phyloP scores from a whole-genome alignment of 177 flowering plant species.

The Vitis hybrid region DNA sequence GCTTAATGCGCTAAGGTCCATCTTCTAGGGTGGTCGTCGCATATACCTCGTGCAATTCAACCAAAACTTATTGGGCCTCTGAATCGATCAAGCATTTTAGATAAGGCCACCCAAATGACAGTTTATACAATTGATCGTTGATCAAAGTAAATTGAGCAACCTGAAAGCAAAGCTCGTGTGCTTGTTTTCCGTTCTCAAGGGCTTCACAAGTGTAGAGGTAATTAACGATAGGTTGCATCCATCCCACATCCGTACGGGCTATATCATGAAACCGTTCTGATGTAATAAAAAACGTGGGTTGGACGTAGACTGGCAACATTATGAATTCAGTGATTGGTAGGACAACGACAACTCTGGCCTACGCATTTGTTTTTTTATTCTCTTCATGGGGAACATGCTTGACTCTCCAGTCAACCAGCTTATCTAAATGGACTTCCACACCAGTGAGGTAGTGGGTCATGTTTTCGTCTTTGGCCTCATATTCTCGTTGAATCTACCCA shows the following conservation, averaged over 20 bases:
- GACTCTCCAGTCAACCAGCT: fast-evolving
- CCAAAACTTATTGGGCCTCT: fast-evolving
- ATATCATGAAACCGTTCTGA: fast-evolving
- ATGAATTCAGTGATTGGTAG: fast-evolving
- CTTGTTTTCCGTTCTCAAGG: fast-evolving
- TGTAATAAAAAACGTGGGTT: too few relatives aligned
- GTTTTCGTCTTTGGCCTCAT: fast-evolving
- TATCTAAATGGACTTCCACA: too few relatives aligned
- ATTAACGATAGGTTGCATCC: too few relatives aligned
- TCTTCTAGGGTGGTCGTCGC: fast-evolving
- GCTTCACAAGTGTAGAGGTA: fast-evolving
- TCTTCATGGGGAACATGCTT: too few relatives aligned
- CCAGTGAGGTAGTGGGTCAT: too few relatives aligned
- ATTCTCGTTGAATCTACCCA: too few relatives aligned
- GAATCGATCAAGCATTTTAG: fast-evolving
- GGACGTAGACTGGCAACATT: too few relatives aligned
- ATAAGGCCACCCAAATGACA: too few relatives aligned
- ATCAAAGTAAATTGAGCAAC: too few relatives aligned
- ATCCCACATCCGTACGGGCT: fast-evolving
- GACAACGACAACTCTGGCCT: fast-evolving
- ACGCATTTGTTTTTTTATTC: fast-evolving
- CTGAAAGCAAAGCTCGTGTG: fast-evolving
- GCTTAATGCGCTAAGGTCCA: fast-evolving
- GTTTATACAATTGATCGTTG: fast-evolving
- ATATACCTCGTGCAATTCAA: too few relatives aligned